phyloP scores from a whole-genome alignment of 306 rosid species.

The Macrotyloma uniflorum region DNA sequence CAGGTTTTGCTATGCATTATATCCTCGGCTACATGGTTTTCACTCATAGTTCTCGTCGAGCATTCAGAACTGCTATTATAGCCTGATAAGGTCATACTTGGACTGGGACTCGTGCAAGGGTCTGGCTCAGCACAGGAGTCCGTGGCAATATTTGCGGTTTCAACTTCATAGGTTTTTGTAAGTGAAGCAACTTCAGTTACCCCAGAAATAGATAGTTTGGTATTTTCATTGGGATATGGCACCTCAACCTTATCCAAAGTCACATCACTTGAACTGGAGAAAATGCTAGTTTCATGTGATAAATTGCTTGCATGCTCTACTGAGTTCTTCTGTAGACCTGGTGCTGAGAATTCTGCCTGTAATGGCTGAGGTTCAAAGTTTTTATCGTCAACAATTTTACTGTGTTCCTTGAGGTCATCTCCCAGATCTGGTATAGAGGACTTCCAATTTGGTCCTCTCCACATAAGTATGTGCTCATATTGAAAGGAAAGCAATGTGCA shows the following conservation, averaged over 20 bases:
- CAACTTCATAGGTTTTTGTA: slow-evolving; percentile 30
- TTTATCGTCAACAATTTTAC: slow-evolving; percentile 29
- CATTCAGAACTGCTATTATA: slow-evolving; percentile 28
- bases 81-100: slow-evolving; percentile 31
- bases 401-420: slow-evolving; percentile 41
- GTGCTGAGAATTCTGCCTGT: slow-evolving; percentile 38
- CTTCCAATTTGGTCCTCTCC: slow-evolving; percentile 88
- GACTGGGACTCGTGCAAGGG: slow-evolving; percentile 24
- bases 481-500: slow-evolving; percentile 84
- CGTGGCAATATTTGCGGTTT: slow-evolving; percentile 35
- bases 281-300: slow-evolving; percentile 33
- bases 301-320: slow-evolving; percentile 33
- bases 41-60: slow-evolving; percentile 29
- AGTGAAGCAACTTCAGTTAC: slow-evolving; percentile 40
- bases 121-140: slow-evolving; percentile 40
- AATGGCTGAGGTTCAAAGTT: slow-evolving; percentile 30
- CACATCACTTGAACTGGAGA: slow-evolving; percentile 32
- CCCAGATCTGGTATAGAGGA: slow-evolving; percentile 51
- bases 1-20: slow-evolving; percentile 34
- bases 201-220: slow-evolving; percentile 30
- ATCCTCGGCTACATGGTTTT: slow-evolving; percentile 31
- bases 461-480: slow-evolving; percentile 81
- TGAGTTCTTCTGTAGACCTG: neutral
- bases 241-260: slow-evolving; percentile 40
- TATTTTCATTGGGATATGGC: slow-evolving; percentile 29